These are phyloP conservation scores for Linnemannia zychae DNA, from an alignment of 192 early-diverging fungal genomes.

Conservation along the genomic window DNA sequence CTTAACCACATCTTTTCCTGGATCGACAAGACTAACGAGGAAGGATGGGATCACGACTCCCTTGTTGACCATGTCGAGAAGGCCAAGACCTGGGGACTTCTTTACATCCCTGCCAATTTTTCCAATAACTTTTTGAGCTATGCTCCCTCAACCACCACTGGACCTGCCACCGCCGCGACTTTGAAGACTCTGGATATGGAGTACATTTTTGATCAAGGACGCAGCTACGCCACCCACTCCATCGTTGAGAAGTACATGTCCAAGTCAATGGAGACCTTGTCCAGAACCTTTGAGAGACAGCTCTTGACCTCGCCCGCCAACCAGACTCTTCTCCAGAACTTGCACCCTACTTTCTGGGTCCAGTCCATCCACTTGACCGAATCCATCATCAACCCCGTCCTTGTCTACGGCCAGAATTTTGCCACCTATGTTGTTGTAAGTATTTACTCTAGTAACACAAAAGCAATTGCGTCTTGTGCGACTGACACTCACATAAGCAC, in stretches of 20 bases:
- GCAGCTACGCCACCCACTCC: constrained; percentile 47
- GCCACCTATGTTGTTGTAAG: constrained; percentile 51
- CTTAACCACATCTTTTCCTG: constrained; percentile 46
- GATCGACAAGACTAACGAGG: constrained; percentile 39
- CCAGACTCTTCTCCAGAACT: constrained; percentile 41
- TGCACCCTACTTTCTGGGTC: constrained; percentile 45
- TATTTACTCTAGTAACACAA: not conserved
- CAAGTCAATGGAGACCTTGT: constrained; percentile 29
- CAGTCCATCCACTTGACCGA: constrained; percentile 40
- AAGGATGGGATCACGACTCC: constrained; percentile 34
- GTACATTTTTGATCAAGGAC: constrained; percentile 54
- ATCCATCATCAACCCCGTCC: constrained; percentile 46
- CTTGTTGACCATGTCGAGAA: constrained; percentile 33
- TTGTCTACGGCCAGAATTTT: constrained; percentile 54
- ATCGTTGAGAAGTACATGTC: constrained; percentile 50
- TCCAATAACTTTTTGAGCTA: constrained; percentile 53
- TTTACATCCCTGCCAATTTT: constrained; percentile 54
- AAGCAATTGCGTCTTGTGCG: not conserved
- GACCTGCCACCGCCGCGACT: constrained; percentile 30
- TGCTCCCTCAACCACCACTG: constrained; percentile 30
- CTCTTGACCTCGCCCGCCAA: constrained; percentile 50
- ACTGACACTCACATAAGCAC: not conserved
- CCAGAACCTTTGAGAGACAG: constrained; percentile 21
- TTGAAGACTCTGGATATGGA: constrained; percentile 42
- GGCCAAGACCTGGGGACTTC: constrained; percentile 34